Evolutionary conservation across 805 yeast species (phyloP).

Genomic region (Ascoidea rubescens): DNA sequence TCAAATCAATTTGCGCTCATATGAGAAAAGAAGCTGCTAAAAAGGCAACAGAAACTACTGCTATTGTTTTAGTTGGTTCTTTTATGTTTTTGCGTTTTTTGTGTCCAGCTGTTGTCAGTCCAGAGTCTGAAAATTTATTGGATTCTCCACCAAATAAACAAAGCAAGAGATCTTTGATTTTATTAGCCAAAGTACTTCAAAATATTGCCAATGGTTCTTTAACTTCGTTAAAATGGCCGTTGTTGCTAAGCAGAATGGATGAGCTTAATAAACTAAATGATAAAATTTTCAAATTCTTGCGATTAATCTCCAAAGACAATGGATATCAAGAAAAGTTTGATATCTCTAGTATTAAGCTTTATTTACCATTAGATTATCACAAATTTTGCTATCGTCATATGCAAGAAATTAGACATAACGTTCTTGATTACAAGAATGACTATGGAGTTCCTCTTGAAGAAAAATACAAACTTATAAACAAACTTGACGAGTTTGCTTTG

Average conservation of each 20-base stretch:
- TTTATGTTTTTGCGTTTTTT: conserved; percentile 69
- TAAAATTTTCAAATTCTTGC: neutral
- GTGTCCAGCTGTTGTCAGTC: conserved; percentile 85
- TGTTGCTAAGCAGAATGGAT: conserved; percentile 25
- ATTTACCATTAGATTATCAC: neutral
- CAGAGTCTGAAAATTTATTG: conserved; percentile 38
- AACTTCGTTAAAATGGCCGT: conserved; percentile 48
- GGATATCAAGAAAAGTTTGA: neutral
- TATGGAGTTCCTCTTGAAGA: neutral
- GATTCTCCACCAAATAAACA: neutral
- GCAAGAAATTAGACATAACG: neutral
- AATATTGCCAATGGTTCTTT: conserved; percentile 77
- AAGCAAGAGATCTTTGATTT: conserved; percentile 50
- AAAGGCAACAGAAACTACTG: conserved; percentile 35
- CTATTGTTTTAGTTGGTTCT: conserved; percentile 69
- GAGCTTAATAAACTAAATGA: conserved; percentile 23
- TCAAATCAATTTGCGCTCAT: conserved; percentile 58
- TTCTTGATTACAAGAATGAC: too few species aligned
- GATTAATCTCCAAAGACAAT: neutral
- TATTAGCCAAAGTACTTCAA: conserved; percentile 75
- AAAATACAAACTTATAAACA: conserved; percentile 1
- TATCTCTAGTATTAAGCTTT: neutral
- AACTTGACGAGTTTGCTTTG: conserved; percentile 20
- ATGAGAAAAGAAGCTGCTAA: conserved; percentile 20
- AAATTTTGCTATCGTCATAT: neutral